Percentiles rank a stretch among this genome's conserved stretches.
Evolutionary conservation across 2,329 filamentous ascomycete species (phyloP).

Genomic region (Decorospora gaudefroyi): DNA sequence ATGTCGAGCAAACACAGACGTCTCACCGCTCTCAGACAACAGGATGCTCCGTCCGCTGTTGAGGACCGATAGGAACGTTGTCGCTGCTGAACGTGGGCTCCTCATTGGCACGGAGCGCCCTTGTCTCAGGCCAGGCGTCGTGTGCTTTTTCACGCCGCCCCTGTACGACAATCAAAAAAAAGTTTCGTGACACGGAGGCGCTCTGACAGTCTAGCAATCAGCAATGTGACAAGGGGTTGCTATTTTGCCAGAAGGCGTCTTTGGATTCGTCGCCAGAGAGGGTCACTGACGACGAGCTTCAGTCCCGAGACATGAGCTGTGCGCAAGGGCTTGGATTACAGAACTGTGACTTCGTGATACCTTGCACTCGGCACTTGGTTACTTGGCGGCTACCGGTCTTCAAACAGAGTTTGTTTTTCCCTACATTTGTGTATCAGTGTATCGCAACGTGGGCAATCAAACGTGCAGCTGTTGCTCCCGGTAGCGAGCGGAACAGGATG

Average conservation of each 20-base stretch:
- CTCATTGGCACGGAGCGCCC: conserved; percentile 26
- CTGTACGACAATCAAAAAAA: conserved; percentile 26
- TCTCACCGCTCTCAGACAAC: conserved; percentile 31
- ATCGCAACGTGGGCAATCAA: conserved; percentile 24
- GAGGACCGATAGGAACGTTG: conserved; percentile 14
- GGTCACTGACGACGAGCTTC: conserved; percentile 16
- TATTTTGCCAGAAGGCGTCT: conserved; percentile 21
- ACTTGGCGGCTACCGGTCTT: too few relatives aligned
- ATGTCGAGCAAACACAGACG: conserved; percentile 16
- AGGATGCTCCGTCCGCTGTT: conserved; percentile 10
- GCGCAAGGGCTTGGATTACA: background rate
- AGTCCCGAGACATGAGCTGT: conserved; percentile 6
- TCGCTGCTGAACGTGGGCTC: conserved; percentile 18
- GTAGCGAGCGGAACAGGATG: conserved; percentile 34
- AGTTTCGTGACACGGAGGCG: conserved; percentile 21
- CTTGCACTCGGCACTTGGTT: background rate
- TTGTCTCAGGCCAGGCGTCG: conserved; percentile 19
- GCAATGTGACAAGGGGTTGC: conserved; percentile 16
- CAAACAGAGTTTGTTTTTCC: background rate
- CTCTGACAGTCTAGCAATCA: conserved; percentile 20
- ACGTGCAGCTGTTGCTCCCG: conserved; percentile 26
- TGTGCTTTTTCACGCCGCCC: conserved; percentile 25
- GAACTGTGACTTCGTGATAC: background rate
- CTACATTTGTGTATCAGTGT: background rate
- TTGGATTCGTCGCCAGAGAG: conserved; percentile 7